phyloP scores from a whole-genome alignment of 768 basidiomycete species.

The Tulasnella calospora region DNA sequence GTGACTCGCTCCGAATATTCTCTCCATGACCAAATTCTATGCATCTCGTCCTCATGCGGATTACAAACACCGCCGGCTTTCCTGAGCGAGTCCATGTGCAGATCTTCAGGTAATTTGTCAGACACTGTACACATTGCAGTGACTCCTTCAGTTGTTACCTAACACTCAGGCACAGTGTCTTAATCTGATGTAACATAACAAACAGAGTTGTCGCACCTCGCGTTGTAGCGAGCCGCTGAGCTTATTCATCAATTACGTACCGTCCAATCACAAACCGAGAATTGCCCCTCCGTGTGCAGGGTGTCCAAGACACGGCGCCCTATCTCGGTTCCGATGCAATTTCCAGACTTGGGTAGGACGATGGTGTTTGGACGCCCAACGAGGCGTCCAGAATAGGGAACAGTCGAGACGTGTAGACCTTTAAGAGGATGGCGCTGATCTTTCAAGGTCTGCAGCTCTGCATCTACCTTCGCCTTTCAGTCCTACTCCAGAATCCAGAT shows the following conservation, averaged over 20 bases:
- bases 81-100: background rate
- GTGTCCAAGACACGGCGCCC: background rate
- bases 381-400: too few relatives aligned
- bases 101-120: background rate
- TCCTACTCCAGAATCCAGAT: background rate
- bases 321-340: too few relatives aligned
- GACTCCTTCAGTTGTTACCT: background rate
- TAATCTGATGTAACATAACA: background rate
- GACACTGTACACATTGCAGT: background rate
- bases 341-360: too few relatives aligned
- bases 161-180: background rate
- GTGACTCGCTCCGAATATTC: background rate
- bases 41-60: background rate
- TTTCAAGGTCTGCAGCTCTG: too few relatives aligned
- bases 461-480: background rate
- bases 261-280: background rate
- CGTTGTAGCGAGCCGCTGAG: background rate
- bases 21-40: background rate
- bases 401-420: too few relatives aligned
- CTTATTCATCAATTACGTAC: background rate
- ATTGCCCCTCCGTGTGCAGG: background rate
- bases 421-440: too few relatives aligned
- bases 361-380: too few relatives aligned
- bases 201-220: background rate
- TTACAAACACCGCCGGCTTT: too few relatives aligned